Evolutionary conservation across 208 protist genomes (phyloP).

Genomic region (Leishmania martiniquensis): DNA sequence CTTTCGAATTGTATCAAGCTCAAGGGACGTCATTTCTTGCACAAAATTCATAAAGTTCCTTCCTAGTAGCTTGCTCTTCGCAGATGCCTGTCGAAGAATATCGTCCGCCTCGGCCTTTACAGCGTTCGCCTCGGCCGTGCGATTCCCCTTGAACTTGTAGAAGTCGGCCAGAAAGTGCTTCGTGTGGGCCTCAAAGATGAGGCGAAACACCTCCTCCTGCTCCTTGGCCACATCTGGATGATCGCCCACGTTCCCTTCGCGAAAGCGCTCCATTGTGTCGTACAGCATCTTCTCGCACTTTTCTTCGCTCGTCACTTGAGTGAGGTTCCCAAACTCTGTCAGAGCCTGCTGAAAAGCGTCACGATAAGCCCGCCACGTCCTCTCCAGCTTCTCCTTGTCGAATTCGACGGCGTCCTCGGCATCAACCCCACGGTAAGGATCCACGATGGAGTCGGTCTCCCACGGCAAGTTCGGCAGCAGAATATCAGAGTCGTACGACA

Average conservation of each 20-base stretch:
- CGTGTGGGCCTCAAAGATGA: slow-evolving; percentile 88
- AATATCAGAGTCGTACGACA: slow-evolving; percentile 82
- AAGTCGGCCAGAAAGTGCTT: slow-evolving; percentile 90
- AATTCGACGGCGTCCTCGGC: slow-evolving; percentile 67
- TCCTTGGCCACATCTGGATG: slow-evolving; percentile 76
- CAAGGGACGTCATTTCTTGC: slow-evolving; percentile 88
- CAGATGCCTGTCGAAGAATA: slow-evolving; percentile 73
- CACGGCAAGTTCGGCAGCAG: slow-evolving; percentile 84
- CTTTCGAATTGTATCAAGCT: slow-evolving; percentile 86
- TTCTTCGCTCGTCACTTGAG: slow-evolving; percentile 78
- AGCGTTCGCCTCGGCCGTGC: slow-evolving; percentile 70
- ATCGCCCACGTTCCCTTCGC: slow-evolving; percentile 72
- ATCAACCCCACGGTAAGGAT: slow-evolving; percentile 82
- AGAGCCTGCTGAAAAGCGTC: slow-evolving; percentile 81
- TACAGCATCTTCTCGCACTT: slow-evolving; percentile 82
- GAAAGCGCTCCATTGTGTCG: slow-evolving; percentile 79
- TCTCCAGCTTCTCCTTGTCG: slow-evolving; percentile 80
- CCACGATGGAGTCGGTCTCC: slow-evolving; percentile 86
- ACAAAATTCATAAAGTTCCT: slow-evolving; percentile 91
- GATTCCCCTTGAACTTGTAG: slow-evolving; percentile 85
- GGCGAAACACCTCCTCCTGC: slow-evolving; percentile 72
- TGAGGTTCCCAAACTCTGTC: slow-evolving; percentile 86
- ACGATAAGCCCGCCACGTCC: slow-evolving; percentile 78
- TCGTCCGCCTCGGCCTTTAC: slow-evolving; percentile 83
- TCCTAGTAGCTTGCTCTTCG: slow-evolving; percentile 86